Evolutionary conservation across 1,139 yeast genomes (phyloP), one percentile per base, ranked within the genome.

Genomic region (Kodamaea ohmeri): DNA sequence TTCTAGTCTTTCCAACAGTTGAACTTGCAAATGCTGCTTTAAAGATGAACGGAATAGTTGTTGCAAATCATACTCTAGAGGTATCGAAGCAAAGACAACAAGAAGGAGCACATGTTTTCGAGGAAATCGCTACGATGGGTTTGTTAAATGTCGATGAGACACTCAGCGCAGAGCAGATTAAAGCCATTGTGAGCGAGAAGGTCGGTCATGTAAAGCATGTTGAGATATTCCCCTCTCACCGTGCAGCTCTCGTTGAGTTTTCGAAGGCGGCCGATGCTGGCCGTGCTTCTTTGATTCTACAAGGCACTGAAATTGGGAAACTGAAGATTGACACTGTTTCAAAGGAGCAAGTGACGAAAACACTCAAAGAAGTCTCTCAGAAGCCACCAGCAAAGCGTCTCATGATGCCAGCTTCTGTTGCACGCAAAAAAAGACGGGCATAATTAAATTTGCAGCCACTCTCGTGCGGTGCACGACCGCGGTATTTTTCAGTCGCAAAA

Each of bases 211-310:
- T 76, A 0, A 44, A 52, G 1, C 65, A 65, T 16, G 57, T 82
- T 0, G 63, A 70, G 13, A 53, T 80, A 15, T 69, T 67, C 30
- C 75, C 84, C 0, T 73, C 68, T 22, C 51, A 57, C n/a, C 56
- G 60, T 3, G 76, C 75, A 2, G 87, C 84, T 0, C 51, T 78
- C 12, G 67, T 84, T 2, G 78, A 78, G 47, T 80, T 77, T 49
- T 58, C 53, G 17, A 58, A 57, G 4, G 64, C 67, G 0, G 54
- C 61, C 7, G 73, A 71, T 40, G 76, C 85, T 3, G 92, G 94
- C 0, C 70, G 60, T 39, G 84, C 84, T 0, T 60, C 70, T 0
- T 55, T 84, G 56, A 56, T 58, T 3, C 50, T 82, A n/a, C 69
- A 31, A 21, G 34, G 34, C 4, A 21, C 26, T 4, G 19, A 21